Percentiles rank a stretch among this genome's conserved stretches.
Conservation (phyloP, 805 yeast species). For the Metschnikowia orientalis region DNA sequence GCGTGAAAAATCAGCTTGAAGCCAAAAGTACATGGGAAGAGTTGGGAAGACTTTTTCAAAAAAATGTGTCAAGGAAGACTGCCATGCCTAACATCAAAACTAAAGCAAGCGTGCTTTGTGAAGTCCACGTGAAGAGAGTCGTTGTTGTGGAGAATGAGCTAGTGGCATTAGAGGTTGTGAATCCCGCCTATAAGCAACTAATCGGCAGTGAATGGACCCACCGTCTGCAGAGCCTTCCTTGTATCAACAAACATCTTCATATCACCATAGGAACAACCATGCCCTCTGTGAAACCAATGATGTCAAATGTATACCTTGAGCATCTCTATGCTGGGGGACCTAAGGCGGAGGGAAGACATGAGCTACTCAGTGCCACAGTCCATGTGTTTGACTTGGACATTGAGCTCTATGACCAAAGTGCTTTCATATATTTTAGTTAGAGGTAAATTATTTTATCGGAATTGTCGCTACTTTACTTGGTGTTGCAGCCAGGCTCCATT, state of each 20-base stretch:
- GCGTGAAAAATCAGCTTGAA: slow-evolving; percentile 4
- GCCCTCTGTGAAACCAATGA: slow-evolving; percentile 10
- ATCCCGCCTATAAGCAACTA: slow-evolving; percentile 6
- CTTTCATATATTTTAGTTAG: slow-evolving; percentile 10
- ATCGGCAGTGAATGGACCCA: slow-evolving; percentile 2
- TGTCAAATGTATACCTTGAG: slow-evolving; percentile 13
- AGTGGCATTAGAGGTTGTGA: slow-evolving; percentile 42
- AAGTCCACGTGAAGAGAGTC: slow-evolving; percentile 40
- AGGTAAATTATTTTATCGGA: background rate
- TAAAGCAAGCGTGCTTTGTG: slow-evolving; percentile 24
- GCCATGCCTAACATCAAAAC: slow-evolving; percentile 22
- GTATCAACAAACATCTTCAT: slow-evolving; percentile 44
- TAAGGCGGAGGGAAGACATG: slow-evolving; percentile 7
- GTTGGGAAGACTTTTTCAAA: slow-evolving; percentile 11
- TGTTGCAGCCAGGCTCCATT: no score
- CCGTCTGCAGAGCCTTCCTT: slow-evolving; percentile 27
- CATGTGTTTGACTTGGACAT: slow-evolving; percentile 9
- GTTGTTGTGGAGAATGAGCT: slow-evolving; percentile 47
- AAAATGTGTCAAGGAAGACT: slow-evolving; percentile 20
- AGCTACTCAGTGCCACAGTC: slow-evolving; percentile 3
- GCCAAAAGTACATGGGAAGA: slow-evolving; percentile 7
- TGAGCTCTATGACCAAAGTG: slow-evolving; percentile 7
- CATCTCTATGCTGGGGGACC: slow-evolving; percentile 5
- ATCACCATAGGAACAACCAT: slow-evolving; percentile 63
- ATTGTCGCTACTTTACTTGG: no score